phyloP scores from a whole-genome alignment of 495 filamentous ascomycete genomes.

The Tricharina praecox region DNA sequence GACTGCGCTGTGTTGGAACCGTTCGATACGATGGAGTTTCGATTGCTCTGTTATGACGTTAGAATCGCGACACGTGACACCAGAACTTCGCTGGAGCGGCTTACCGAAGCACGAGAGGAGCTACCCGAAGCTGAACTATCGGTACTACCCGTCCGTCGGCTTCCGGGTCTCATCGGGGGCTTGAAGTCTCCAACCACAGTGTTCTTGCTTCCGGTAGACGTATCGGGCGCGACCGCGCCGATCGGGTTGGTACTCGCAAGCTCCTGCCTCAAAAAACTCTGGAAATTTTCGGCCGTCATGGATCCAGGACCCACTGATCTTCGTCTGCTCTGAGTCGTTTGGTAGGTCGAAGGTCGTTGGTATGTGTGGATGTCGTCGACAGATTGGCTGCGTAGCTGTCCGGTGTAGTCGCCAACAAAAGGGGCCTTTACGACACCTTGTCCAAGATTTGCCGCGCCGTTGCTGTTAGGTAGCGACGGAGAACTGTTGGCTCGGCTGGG shows the following conservation, averaged over 20 bases:
- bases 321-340: conserved; percentile 24
- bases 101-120: conserved; percentile 42
- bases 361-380: conserved; percentile 33
- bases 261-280: conserved; percentile 23
- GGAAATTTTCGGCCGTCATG: conserved; percentile 34
- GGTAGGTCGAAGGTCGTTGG: conserved; percentile 15
- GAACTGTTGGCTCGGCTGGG: conserved; percentile 25
- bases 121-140: conserved; percentile 37
- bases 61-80: no score
- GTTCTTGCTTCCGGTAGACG: neutral
- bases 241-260: conserved; percentile 7
- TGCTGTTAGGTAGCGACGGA: conserved; percentile 22
- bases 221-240: no score
- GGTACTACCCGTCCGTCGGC: conserved; percentile 42
- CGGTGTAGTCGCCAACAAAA: conserved; percentile 27
- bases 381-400: conserved; percentile 26
- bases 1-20: neutral
- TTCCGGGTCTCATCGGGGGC: conserved; percentile 31
- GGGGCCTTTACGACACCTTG: conserved; percentile 20
- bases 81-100: no score
- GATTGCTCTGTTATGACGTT: conserved; percentile 24
- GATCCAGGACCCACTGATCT: conserved; percentile 24
- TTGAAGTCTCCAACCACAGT: conserved; percentile 26
- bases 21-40: conserved; percentile 21
- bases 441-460: conserved; percentile 20